These are phyloP conservation scores for Colletotrichum destructivum DNA, from an alignment of 2,329 filamentous ascomycete genomes.

Conservation along the genomic window DNA sequence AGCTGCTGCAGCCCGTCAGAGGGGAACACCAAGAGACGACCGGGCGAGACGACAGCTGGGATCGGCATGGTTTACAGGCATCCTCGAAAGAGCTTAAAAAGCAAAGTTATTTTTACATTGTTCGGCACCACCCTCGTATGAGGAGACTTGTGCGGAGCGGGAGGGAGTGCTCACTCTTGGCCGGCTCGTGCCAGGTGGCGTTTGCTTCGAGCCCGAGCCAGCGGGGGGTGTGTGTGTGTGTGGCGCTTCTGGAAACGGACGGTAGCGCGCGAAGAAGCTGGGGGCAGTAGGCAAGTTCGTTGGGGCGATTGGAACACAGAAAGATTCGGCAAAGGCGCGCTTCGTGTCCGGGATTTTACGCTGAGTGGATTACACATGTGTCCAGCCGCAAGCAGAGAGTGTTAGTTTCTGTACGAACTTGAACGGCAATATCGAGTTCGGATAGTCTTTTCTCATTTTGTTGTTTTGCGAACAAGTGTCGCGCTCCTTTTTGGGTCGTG, in stretches of 20 bases:
- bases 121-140: background rate
- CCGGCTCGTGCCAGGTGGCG: conserved; percentile 10
- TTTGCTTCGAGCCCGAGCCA: background rate
- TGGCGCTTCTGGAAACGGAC: conserved; percentile 1
- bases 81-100: background rate
- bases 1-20: background rate
- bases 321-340: background rate
- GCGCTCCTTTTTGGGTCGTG: conserved; percentile 1
- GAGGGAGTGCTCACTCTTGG: conserved; percentile 3
- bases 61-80: background rate
- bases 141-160: background rate
- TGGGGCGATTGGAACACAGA: background rate
- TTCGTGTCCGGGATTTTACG: conserved; percentile 1
- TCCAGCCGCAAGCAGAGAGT: background rate
- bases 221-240: background rate
- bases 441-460: background rate
- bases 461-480: background rate
- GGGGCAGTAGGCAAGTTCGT: background rate
- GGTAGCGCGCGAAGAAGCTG: background rate
- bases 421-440: conserved; percentile 13
- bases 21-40: background rate
- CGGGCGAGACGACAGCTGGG: background rate
- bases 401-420: background rate
- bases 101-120: conserved; percentile 15
- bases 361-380: background rate